These are phyloP conservation scores for Colletotrichum navitas DNA, from an alignment of 2,329 filamentous ascomycete species.

Conservation along the genomic window DNA sequence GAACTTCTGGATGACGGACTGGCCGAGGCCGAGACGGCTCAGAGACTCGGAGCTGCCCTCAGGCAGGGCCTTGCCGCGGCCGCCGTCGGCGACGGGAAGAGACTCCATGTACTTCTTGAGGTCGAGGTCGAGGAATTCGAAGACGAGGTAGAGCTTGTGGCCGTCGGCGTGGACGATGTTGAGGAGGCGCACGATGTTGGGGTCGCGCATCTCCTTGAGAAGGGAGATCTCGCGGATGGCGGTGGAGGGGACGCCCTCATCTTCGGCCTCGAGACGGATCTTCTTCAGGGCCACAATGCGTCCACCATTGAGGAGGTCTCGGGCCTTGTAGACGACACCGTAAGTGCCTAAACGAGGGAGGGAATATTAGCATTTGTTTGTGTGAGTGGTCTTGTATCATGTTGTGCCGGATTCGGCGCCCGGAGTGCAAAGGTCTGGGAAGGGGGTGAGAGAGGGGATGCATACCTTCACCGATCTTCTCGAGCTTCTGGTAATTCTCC, in stretches of 20 bases:
- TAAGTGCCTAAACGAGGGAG: conserved; percentile 79
- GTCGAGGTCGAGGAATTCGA: conserved; percentile 91
- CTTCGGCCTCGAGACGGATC: conserved; percentile 93
- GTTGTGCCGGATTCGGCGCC: background rate
- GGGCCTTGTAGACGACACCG: conserved; percentile 94
- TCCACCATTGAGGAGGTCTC: conserved; percentile 83
- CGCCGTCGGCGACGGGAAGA: conserved; percentile 85
- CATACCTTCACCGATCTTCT: conserved; percentile 95
- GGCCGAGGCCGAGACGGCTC: conserved; percentile 77
- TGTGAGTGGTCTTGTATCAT: conserved; percentile 17
- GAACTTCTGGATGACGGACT: conserved; percentile 90
- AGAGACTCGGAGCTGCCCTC: conserved; percentile 77
- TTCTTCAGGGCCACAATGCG: conserved; percentile 95
- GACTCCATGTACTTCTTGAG: conserved; percentile 98
- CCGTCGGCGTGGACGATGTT: conserved; percentile 97
- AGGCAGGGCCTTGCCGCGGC: conserved; percentile 86
- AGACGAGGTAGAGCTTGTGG: conserved; percentile 93
- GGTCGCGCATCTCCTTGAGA: conserved; percentile 93
- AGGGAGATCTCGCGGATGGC: conserved; percentile 95
- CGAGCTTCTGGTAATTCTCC: conserved; percentile 97
- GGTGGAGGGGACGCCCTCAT: conserved; percentile 92
- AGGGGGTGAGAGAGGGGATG: conserved; percentile 27
- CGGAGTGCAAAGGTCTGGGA: background rate
- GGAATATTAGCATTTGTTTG: conserved; percentile 3
- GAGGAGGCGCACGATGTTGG: conserved; percentile 87